Percentiles rank a stretch among this genome's conserved stretches.
phyloP scores from a whole-genome alignment of 2,329 filamentous ascomycete species.

The Arthrobotrys musiformis region DNA sequence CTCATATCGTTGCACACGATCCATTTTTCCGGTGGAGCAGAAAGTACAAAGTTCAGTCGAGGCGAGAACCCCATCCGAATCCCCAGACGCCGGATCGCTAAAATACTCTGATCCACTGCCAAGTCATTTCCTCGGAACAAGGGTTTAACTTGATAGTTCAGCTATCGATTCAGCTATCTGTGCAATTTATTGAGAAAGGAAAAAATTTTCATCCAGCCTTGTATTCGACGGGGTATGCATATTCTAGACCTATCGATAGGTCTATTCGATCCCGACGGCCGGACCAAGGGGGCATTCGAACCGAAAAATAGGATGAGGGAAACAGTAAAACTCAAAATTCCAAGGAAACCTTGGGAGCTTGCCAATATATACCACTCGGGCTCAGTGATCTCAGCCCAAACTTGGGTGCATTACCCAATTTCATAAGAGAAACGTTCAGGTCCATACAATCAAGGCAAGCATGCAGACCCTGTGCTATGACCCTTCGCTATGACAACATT shows the following conservation, averaged over 20 bases:
- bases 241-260: neutral
- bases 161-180: neutral
- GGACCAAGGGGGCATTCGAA: constrained; percentile 5
- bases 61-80: neutral
- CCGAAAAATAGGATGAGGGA: constrained; percentile 6
- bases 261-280: neutral
- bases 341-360: constrained; percentile 31
- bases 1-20: constrained; percentile 20
- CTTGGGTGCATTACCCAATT: neutral
- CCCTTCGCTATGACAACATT: constrained; percentile 40
- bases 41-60: constrained; percentile 18
- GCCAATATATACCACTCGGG: constrained; percentile 25
- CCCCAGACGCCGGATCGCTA: constrained; percentile 16
- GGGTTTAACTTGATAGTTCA: neutral
- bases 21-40: constrained; percentile 6
- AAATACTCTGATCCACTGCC: neutral
- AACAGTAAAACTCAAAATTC: constrained; percentile 2
- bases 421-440: constrained; percentile 1
- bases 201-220: neutral
- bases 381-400: neutral
- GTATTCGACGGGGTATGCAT: neutral
- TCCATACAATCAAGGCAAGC: neutral
- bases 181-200: neutral
- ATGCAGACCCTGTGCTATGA: constrained; percentile 34
- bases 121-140: constrained; percentile 1